These are phyloP conservation scores for Daldinia vernicosa DNA, from an alignment of 495 filamentous ascomycete genomes.

Conservation along the genomic window DNA sequence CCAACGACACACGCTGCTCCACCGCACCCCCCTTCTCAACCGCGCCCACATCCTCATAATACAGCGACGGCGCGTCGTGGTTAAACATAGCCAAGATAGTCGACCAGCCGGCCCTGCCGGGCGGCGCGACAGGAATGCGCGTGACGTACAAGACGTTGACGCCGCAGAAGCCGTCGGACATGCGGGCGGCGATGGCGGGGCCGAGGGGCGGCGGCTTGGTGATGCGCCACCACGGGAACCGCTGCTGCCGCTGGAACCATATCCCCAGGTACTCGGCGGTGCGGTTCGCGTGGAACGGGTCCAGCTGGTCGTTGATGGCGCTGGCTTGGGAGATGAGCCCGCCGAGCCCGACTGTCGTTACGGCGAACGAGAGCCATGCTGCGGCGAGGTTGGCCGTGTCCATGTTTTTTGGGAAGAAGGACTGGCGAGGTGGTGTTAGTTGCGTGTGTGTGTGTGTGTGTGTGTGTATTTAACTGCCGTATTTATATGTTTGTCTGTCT, in stretches of 20 bases:
- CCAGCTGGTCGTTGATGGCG: constrained; percentile 44
- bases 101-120: constrained; percentile 34
- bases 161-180: constrained; percentile 43
- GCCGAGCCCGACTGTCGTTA: constrained; percentile 45
- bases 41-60: background rate
- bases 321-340: constrained; percentile 44
- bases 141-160: constrained; percentile 23
- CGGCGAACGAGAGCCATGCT: constrained; percentile 46
- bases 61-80: constrained; percentile 5
- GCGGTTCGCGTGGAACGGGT: constrained; percentile 44
- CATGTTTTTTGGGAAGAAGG: constrained; percentile 14
- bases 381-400: constrained; percentile 41
- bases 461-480: background rate
- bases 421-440: background rate
- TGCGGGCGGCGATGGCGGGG: constrained; percentile 39
- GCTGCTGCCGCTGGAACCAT: constrained; percentile 42
- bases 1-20: constrained; percentile 11
- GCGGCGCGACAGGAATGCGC: constrained; percentile 23
- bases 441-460: background rate
- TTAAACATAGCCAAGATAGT: constrained; percentile 38
- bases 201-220: constrained; percentile 43
- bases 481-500: too few relatives aligned
- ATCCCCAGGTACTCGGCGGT: constrained; percentile 40
- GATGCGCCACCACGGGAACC: constrained; percentile 30
- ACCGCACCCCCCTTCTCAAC: constrained; percentile 3